phyloP scores from a whole-genome alignment of 2,329 filamentous ascomycete genomes.

The Clarireedia paspali region DNA sequence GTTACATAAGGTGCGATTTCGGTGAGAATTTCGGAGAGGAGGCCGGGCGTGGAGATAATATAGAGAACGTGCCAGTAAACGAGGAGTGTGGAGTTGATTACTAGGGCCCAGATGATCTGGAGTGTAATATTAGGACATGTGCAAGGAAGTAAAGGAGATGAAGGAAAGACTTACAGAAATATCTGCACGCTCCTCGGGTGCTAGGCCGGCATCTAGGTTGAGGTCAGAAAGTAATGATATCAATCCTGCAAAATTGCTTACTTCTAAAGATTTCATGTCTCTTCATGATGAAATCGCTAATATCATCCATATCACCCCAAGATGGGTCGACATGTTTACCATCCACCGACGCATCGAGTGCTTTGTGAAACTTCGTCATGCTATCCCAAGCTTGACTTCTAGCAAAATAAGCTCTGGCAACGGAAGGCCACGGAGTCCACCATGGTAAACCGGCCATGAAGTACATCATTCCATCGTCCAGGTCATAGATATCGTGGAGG shows the following conservation, averaged over 20 bases:
- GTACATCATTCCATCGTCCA: constrained; percentile 46
- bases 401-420: constrained; percentile 40
- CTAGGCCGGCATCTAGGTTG: not conserved
- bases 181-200: constrained; percentile 32
- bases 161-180: constrained; percentile 28
- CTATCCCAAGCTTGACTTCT: constrained; percentile 34
- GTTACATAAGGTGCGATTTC: constrained; percentile 38
- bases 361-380: constrained; percentile 35
- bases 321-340: constrained; percentile 34
- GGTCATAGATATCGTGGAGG: constrained; percentile 45
- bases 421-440: constrained; percentile 44
- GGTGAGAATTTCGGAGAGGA: constrained; percentile 35
- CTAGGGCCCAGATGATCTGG: constrained; percentile 45
- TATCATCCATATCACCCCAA: constrained; percentile 41
- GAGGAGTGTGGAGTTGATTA: constrained; percentile 43
- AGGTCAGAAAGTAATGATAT: constrained; percentile 14
- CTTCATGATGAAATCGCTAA: constrained; percentile 37
- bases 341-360: constrained; percentile 35
- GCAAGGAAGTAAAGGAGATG: not conserved
- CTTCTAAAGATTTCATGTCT: constrained; percentile 35
- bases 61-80: constrained; percentile 44
- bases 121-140: not conserved
- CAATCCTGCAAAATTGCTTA: constrained; percentile 15
- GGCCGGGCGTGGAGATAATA: constrained; percentile 34
- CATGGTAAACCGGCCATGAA: constrained; percentile 48